These are phyloP conservation scores for Candida sanyaensis DNA, from an alignment of 1,139 yeast genomes.

Conservation along the genomic window DNA sequence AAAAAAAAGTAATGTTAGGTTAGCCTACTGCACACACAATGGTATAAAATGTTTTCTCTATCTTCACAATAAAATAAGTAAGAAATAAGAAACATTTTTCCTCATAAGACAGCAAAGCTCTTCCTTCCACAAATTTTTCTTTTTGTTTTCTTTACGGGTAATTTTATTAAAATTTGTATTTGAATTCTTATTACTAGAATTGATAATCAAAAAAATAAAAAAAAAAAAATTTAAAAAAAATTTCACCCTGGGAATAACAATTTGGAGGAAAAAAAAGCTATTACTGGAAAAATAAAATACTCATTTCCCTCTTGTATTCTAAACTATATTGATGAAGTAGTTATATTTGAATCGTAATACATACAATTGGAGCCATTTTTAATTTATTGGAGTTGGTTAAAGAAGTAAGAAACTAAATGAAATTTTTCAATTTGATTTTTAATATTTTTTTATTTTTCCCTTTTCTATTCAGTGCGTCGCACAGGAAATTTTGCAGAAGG, in stretches of 20 bases:
- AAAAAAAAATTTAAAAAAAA: constrained; percentile 6
- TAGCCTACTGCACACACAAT: constrained; percentile 59
- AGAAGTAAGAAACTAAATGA: background rate
- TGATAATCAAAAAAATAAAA: constrained; percentile 3
- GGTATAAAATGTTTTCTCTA: constrained; percentile 19
- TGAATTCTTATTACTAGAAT: background rate
- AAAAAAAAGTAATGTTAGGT: constrained; percentile 35
- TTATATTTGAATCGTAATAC: constrained; percentile 34
- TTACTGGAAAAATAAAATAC: constrained; percentile 6
- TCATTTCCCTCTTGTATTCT: constrained; percentile 2
- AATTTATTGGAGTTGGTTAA: constrained; percentile 9
- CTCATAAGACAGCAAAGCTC: constrained; percentile 18
- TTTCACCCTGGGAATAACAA: constrained; percentile 7
- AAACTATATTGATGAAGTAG: background rate
- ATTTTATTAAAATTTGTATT: too few species aligned
- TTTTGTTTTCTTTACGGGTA: constrained; percentile 1
- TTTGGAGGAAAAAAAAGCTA: constrained; percentile 9
- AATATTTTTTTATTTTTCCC: background rate
- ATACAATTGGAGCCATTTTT: constrained; percentile 91
- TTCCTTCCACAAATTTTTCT: constrained; percentile 7
- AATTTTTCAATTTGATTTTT: background rate
- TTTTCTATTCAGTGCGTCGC: background rate
- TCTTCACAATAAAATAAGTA: constrained; percentile 11
- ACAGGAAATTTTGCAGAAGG: background rate
- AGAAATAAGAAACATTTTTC: constrained; percentile 14